These are phyloP conservation scores for Agrocybe pediades DNA, from an alignment of 768 basidiomycete genomes.

Conservation along the genomic window DNA sequence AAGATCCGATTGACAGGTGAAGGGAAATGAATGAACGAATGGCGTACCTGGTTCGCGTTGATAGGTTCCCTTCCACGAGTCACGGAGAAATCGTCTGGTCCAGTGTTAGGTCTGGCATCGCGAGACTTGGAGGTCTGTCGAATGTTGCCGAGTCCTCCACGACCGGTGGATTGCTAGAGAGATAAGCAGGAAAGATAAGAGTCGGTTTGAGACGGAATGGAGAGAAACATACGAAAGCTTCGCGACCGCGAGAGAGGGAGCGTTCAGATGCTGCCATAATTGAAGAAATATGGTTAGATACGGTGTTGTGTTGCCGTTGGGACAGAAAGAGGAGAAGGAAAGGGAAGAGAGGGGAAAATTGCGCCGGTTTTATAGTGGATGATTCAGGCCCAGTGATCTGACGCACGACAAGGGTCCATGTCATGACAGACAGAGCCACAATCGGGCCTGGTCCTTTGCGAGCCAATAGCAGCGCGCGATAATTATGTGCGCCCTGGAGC, in stretches of 20 bases:
- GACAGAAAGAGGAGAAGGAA: neutral
- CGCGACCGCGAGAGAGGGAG: conserved; percentile 61
- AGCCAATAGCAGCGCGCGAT: neutral
- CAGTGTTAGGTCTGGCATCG: conserved; percentile 41
- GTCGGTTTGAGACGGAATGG: neutral
- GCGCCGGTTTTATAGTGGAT: neutral
- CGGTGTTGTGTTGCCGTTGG: neutral
- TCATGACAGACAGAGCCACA: neutral
- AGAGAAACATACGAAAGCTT: conserved; percentile 48
- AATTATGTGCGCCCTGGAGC: neutral
- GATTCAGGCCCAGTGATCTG: neutral
- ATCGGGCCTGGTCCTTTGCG: neutral
- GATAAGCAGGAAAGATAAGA: neutral
- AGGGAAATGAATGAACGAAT: neutral
- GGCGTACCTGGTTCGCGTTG: conserved; percentile 34
- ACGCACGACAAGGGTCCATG: neutral
- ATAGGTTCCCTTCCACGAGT: conserved; percentile 65
- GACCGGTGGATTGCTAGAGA: conserved; percentile 57
- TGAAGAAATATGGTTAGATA: neutral
- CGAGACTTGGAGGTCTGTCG: conserved; percentile 47
- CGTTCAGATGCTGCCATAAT: conserved; percentile 38
- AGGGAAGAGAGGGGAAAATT: neutral
- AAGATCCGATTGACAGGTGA: neutral
- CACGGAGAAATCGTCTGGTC: conserved; percentile 56
- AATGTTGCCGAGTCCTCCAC: conserved; percentile 74